These are phyloP conservation scores for Kluyveromyces wickerhamii DNA, from an alignment of 805 yeast genomes.

Conservation along the genomic window DNA sequence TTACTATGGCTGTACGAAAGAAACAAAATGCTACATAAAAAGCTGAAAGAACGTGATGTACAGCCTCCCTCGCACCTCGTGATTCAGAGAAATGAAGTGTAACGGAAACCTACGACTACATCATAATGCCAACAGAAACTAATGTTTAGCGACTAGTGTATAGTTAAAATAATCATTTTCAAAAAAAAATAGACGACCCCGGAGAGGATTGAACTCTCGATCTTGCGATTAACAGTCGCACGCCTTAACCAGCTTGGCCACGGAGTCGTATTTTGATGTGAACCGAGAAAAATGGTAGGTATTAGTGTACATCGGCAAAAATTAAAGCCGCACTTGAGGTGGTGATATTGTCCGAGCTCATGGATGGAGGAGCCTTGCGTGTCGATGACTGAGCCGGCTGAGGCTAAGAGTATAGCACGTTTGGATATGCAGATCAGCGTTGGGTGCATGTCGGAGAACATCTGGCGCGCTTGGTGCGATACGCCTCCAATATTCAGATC, in stretches of 20 bases:
- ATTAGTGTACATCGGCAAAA: too few species aligned
- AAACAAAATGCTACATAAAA: conserved; percentile 37
- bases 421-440: too few species aligned
- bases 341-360: too few species aligned
- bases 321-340: too few species aligned
- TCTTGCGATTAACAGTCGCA: conserved; percentile 60
- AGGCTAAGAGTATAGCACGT: too few species aligned
- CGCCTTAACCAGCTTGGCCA: conserved; percentile 57
- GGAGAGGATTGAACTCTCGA: conserved; percentile 55
- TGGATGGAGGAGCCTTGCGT: too few species aligned
- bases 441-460: too few species aligned
- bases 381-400: too few species aligned
- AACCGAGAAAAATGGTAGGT: background rate
- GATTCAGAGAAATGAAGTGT: background rate
- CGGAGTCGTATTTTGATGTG: conserved; percentile 30
- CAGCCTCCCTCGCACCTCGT: conserved; percentile 18
- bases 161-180: background rate
- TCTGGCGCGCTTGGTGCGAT: too few species aligned
- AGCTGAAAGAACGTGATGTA: conserved; percentile 28
- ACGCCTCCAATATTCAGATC: too few species aligned
- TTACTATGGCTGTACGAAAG: conserved; percentile 44
- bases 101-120: background rate
- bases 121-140: background rate
- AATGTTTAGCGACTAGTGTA: too few species aligned
- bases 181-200: conserved; percentile 36